These are phyloP conservation scores for Pleodorina starrii DNA, from an alignment of 139 green algal genomes.

Conservation along the genomic window DNA sequence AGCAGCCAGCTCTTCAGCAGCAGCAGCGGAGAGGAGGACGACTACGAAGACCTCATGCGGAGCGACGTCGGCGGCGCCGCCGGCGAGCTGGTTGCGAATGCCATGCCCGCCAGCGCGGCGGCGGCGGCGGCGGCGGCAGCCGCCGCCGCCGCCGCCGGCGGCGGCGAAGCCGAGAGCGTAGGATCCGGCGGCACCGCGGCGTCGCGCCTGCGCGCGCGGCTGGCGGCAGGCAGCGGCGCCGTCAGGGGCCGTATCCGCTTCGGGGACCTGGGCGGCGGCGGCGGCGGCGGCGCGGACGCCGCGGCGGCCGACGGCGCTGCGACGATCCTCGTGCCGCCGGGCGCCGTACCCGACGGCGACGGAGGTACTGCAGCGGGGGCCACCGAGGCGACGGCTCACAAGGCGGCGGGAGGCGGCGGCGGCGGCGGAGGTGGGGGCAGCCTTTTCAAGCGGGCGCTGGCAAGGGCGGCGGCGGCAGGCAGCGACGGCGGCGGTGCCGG, in stretches of 20 bases:
- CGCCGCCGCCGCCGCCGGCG: background rate
- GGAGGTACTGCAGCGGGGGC: background rate
- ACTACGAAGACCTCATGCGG: conserved; percentile 15
- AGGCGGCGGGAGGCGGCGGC: background rate
- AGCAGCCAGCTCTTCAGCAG: conserved; percentile 14
- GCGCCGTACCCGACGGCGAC: background rate
- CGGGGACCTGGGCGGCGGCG: background rate
- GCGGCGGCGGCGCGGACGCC: background rate
- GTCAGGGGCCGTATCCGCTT: background rate
- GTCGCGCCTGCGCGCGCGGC: background rate
- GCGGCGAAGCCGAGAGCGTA: background rate
- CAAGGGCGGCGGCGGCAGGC: background rate
- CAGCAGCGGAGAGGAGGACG: conserved; percentile 28
- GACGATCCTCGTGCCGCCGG: background rate
- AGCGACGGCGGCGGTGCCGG: background rate
- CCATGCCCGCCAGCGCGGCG: background rate
- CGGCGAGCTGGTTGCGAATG: background rate
- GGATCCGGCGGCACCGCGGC: background rate
- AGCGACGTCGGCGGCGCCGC: background rate
- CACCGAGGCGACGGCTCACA: background rate
- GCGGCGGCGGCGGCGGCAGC: background rate
- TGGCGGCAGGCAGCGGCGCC: background rate
- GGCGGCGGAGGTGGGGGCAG: background rate
- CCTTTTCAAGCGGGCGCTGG: background rate
- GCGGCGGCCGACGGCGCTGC: background rate